Conservation (phyloP, 192 early-diverging fungal species). For the Umbelopsis sp. region DNA sequence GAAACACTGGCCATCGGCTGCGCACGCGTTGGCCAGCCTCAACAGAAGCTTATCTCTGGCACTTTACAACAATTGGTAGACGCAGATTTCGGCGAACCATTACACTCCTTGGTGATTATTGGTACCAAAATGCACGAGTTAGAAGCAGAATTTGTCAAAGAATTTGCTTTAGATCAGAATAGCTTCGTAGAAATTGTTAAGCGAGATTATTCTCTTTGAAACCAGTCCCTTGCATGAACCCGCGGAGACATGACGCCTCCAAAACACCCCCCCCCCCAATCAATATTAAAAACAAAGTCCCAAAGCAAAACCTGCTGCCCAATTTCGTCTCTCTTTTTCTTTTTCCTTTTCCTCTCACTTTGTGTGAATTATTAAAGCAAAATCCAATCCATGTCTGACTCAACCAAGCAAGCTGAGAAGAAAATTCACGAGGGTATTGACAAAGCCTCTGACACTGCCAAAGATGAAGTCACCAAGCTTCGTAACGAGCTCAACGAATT, state of each 20-base stretch:
- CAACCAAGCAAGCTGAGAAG: constrained; percentile 12
- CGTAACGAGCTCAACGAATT: constrained; percentile 16
- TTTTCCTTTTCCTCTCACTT: constrained; percentile 10
- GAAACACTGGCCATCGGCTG: constrained; percentile 90
- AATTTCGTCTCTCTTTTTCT: constrained; percentile 12
- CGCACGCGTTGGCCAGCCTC: constrained; percentile 84
- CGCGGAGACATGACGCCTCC: not conserved
- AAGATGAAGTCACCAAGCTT: constrained; percentile 16
- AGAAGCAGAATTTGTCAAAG: constrained; percentile 85
- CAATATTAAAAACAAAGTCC: not conserved
- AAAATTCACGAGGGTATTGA: constrained; percentile 13
- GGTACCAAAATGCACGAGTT: constrained; percentile 90
- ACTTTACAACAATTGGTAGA: constrained; percentile 82
- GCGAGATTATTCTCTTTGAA: constrained; percentile 58
- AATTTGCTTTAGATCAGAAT: constrained; percentile 70
- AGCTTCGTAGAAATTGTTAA: constrained; percentile 66
- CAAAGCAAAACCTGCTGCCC: not conserved
- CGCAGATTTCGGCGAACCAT: constrained; percentile 89
- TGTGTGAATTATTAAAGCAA: not conserved
- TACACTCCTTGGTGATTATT: constrained; percentile 93
- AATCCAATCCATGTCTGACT: not conserved
- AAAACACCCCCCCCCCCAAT: not conserved
- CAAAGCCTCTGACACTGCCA: constrained; percentile 4
- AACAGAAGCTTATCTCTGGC: constrained; percentile 83
- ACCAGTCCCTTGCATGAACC: constrained; percentile 19